Conservation (phyloP, 257 asterid species). For the Solanum peruvianum region DNA sequence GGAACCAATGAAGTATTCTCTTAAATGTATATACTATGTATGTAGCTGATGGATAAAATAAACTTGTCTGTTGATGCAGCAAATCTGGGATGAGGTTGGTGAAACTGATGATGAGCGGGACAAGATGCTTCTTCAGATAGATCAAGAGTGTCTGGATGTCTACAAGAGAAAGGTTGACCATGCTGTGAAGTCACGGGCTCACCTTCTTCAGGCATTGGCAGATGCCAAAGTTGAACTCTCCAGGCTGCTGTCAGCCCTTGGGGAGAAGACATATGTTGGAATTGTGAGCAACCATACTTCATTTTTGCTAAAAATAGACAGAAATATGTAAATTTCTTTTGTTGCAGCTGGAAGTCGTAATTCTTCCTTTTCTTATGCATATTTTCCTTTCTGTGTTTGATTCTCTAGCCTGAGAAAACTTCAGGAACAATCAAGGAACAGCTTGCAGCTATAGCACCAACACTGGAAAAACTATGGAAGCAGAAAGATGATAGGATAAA, state of each 20-base stretch:
- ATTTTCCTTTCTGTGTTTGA: not conserved
- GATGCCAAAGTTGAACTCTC: conserved; percentile 90
- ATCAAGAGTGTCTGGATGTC: conserved; percentile 91
- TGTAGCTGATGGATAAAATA: not conserved
- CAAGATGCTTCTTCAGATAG: conserved; percentile 77
- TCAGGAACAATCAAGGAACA: conserved; percentile 97
- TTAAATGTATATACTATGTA: not conserved
- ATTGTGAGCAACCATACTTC: conserved; percentile 38
- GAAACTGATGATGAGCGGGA: conserved; percentile 85
- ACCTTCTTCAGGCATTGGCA: conserved; percentile 78
- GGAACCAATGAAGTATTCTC: not conserved
- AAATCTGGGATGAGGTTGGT: conserved; percentile 96
- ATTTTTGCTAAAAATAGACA: not conserved
- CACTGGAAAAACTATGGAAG: conserved; percentile 69
- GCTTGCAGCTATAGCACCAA: conserved; percentile 83
- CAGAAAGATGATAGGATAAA: conserved; percentile 78
- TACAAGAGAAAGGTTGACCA: conserved; percentile 85
- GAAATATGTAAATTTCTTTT: not conserved
- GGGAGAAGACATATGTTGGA: conserved; percentile 66
- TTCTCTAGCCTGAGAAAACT: conserved; percentile 76
- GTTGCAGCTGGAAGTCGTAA: not conserved
- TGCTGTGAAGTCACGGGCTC: conserved; percentile 77
- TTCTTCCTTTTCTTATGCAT: not conserved
- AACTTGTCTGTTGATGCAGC: conserved; percentile 33
- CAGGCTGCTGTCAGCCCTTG: conserved; percentile 70